phyloP scores from a whole-genome alignment of 805 yeast species.

The Lipomyces japonicus region DNA sequence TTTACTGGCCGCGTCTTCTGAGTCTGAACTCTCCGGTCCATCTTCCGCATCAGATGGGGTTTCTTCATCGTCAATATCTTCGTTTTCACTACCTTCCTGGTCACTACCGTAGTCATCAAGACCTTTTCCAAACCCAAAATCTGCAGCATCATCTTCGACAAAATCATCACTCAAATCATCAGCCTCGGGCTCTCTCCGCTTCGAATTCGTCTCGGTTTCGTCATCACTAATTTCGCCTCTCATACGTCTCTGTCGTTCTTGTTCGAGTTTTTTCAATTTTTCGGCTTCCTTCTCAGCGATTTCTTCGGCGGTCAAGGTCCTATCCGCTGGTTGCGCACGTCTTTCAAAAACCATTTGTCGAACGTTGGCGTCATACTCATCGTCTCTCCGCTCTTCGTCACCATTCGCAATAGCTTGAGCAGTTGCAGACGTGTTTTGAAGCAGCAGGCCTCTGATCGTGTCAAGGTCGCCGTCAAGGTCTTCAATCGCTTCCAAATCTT shows the following conservation, averaged over 20 bases:
- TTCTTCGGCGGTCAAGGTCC: conserved; percentile 45
- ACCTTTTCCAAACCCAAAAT: conserved; percentile 35
- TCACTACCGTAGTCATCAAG: conserved; percentile 30
- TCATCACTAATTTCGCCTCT: conserved; percentile 34
- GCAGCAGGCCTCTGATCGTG: conserved; percentile 28
- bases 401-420: not conserved
- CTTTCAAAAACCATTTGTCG: conserved; percentile 42
- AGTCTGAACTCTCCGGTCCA: conserved; percentile 33
- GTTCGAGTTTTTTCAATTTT: conserved; percentile 35
- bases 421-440: conserved; percentile 2
- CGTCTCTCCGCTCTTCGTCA: conserved; percentile 27
- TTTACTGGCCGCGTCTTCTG: conserved; percentile 7
- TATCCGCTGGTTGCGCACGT: conserved; percentile 42
- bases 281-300: conserved; percentile 38
- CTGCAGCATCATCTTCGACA: conserved; percentile 43
- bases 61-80: conserved; percentile 41
- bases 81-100: conserved; percentile 42
- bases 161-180: conserved; percentile 32
- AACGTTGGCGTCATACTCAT: conserved; percentile 38
- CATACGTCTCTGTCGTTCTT: conserved; percentile 41
- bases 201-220: conserved; percentile 44
- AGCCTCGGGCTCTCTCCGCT: conserved; percentile 44
- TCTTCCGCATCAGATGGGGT: conserved; percentile 40
- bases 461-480: conserved; percentile 39
- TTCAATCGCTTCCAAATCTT: conserved; percentile 39